Evolutionary conservation across 2,329 filamentous ascomycete species (phyloP).

Genomic region (Chaetomiaceae sp.): DNA sequence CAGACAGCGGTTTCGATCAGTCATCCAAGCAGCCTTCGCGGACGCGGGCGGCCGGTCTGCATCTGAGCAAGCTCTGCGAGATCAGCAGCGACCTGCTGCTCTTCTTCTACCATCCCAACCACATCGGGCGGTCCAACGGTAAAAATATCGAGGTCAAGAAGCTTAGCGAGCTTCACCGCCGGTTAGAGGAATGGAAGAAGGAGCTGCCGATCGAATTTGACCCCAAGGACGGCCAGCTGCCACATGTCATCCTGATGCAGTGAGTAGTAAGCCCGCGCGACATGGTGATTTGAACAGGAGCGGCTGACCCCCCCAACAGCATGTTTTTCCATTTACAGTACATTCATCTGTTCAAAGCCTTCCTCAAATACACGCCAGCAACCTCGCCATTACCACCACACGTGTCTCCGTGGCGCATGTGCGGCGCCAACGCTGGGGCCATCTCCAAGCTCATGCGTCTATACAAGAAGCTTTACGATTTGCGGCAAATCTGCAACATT

Average conservation of each 20-base stretch:
- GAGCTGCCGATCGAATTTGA: constrained; percentile 82
- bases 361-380: constrained; percentile 80
- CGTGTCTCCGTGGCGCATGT: constrained; percentile 85
- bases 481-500: constrained; percentile 93
- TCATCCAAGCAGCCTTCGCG: constrained; percentile 73
- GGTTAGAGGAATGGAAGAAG: constrained; percentile 84
- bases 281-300: not conserved
- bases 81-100: constrained; percentile 88
- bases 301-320: constrained; percentile 42
- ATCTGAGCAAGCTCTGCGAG: constrained; percentile 80
- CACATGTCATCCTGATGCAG: constrained; percentile 77
- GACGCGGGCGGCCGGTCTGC: constrained; percentile 74
- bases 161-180: constrained; percentile 83
- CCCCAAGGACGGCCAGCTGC: constrained; percentile 81
- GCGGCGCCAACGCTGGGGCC: constrained; percentile 80
- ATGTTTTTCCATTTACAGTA: constrained; percentile 98
- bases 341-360: constrained; percentile 92
- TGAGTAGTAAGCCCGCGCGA: constrained; percentile 46
- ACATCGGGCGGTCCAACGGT: constrained; percentile 59
- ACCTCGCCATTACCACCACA: constrained; percentile 80
- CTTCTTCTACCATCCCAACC: constrained; percentile 83
- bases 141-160: constrained; percentile 87
- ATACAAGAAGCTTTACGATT: constrained; percentile 86
- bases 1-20: constrained; percentile 72
- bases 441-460: constrained; percentile 93